phyloP scores from a whole-genome alignment of 495 filamentous ascomycete species.

The Neurospora cerealis region DNA sequence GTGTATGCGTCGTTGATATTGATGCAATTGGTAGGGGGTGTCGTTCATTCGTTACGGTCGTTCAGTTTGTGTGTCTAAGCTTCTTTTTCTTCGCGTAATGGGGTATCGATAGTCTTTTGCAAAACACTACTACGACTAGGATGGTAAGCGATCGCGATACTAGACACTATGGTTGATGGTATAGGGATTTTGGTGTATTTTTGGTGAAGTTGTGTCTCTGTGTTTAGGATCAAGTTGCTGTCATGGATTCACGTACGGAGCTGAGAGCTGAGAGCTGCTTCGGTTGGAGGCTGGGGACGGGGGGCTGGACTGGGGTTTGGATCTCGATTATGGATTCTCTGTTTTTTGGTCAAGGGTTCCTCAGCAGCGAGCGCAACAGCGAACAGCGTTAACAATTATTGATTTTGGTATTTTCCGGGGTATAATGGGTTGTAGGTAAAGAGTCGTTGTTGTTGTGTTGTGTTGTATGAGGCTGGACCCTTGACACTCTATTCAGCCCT shows the following conservation, averaged over 20 bases:
- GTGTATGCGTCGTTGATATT: not conserved
- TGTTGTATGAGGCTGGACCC: not conserved
- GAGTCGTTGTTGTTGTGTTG: not conserved
- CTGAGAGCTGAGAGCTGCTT: not conserved
- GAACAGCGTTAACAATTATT: not conserved
- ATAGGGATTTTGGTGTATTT: not conserved
- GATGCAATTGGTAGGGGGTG: not conserved
- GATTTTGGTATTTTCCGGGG: not conserved
- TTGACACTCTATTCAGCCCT: not conserved
- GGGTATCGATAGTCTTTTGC: not conserved
- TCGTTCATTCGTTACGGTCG: constrained; percentile 4
- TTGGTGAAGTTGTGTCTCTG: not conserved
- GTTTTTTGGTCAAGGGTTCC: not conserved
- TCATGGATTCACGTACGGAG: not conserved
- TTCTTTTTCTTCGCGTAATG: not conserved
- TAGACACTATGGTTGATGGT: not conserved
- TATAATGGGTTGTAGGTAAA: not conserved
- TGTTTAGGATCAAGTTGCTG: not conserved
- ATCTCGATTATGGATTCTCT: not conserved
- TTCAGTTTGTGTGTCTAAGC: not conserved
- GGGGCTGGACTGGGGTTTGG: not conserved
- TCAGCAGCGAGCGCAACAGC: not conserved
- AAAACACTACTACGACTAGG: not conserved
- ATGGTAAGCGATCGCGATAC: not conserved
- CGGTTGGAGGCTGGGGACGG: not conserved